Evolutionary conservation across 345 rosid genomes (phyloP).

Genomic region (Acer campestre): DNA sequence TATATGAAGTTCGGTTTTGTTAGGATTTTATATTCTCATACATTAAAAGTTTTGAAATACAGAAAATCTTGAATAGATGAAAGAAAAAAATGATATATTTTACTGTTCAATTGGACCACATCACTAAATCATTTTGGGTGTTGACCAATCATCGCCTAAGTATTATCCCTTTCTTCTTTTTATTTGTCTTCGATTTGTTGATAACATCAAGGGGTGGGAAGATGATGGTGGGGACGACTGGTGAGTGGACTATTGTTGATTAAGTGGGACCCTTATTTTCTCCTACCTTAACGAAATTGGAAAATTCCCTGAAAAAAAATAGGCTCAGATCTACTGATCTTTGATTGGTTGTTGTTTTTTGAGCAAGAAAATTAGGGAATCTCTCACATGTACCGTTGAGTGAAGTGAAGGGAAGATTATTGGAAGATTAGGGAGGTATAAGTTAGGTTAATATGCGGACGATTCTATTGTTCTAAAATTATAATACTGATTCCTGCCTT

Average conservation of each 20-base stretch:
- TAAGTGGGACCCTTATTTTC: constrained; percentile 13
- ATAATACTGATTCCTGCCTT: background rate
- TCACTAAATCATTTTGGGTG: too few relatives aligned
- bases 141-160: too few relatives aligned
- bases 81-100: too few relatives aligned
- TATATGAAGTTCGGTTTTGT: too few relatives aligned
- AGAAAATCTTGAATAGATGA: too few relatives aligned
- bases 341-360: constrained; percentile 5
- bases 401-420: background rate
- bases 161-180: background rate
- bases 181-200: constrained; percentile 3
- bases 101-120: too few relatives aligned
- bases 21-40: too few relatives aligned
- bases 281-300: background rate
- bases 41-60: too few relatives aligned
- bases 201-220: constrained; percentile 13
- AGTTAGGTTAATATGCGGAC: background rate
- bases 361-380: constrained; percentile 17
- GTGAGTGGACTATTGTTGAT: constrained; percentile 22
- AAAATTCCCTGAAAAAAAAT: background rate
- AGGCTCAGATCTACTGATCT: background rate
- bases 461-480: background rate
- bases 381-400: background rate
- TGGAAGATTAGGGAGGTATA: background rate
- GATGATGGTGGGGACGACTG: constrained; percentile 5